Evolutionary conservation across 164 flowering plant species (phyloP).

Genomic region (Tinospora cordifolia): DNA sequence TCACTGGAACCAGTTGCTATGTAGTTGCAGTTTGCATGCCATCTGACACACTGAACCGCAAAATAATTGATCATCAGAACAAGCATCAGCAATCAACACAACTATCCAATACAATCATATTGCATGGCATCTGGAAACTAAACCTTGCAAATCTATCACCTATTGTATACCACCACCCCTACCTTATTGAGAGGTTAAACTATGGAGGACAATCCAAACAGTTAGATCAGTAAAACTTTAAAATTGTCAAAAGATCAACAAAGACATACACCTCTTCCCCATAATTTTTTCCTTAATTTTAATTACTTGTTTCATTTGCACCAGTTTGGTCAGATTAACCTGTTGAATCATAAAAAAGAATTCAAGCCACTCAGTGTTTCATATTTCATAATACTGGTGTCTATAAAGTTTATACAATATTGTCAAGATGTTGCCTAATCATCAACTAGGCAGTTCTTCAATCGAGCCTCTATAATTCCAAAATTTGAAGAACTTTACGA

Average conservation of each 20-base stretch:
- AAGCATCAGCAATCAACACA: background rate
- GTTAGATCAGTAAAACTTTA: background rate
- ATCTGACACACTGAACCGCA: constrained; percentile 73
- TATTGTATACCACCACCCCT: background rate
- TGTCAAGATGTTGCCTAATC: no score
- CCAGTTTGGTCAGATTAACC: background rate
- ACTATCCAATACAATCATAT: background rate
- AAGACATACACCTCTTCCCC: background rate
- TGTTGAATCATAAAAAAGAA: no score
- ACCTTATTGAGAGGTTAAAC: background rate
- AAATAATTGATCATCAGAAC: background rate
- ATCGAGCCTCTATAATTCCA: no score
- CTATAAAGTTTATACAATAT: no score
- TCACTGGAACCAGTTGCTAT: constrained; percentile 97
- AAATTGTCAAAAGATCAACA: background rate
- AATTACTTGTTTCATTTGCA: background rate
- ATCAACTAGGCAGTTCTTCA: no score
- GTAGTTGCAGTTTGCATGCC: constrained; percentile 98
- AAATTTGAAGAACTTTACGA: no score
- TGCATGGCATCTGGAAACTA: background rate
- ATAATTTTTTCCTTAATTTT: background rate
- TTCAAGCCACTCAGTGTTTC: no score
- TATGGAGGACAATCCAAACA: background rate
- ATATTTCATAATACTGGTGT: no score
- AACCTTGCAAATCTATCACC: background rate